Base-by-base conservation (phyloP, 1,284 basidiomycete genomes). In the Puccinia coronata region DNA sequence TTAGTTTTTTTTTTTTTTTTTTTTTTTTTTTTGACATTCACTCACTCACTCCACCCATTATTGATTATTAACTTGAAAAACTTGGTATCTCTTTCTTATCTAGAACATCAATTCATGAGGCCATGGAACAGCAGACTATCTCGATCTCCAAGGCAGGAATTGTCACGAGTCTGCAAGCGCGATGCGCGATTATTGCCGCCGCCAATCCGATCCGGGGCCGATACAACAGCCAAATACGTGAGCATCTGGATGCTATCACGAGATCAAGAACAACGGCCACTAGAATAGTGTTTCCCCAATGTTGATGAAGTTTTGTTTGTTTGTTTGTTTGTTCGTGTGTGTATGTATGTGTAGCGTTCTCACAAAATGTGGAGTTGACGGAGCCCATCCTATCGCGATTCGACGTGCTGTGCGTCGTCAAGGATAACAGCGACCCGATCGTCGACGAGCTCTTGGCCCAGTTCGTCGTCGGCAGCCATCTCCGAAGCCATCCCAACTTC, bases 351-450 rank as follows among this genome's bases (percentile, higher is more conserved):
- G n/a, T 31, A 65, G 61, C 61, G 12, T 65, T 65, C 61, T 31
- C 57, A 16, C 83, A 95, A 92, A 98, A 98, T 86, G 98, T 98
- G 82, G 96, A 98, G 86, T 98, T 98, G 87, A 95, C 98, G 88
- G 98, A 97, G 2, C 99, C 97, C 0, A 98, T 99, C 85, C 87
- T 99, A 87, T 98, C 95, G 75, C 92, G 97, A 82, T 99, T 99
- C 87, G 97, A 99, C 86, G 98, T 99, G 96, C 99, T 99, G 85
- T 99, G 98, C 88, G 97, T 99, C 84, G 93, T 99, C 83, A 96
- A 94, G 86, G 97, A 99, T 85, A 96, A 98, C 85, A 97, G 99
- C 87, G 95, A 98, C 86, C 97, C 99, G 87, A 88, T 89, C 72
- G 90, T 97, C 61, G 97, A 99, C 87, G 91, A 92, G 86, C 97